Percentiles rank a stretch among this genome's conserved stretches.
Conservation (phyloP, 352 stramenopile species). For the Globisporangium spinosum region DNA sequence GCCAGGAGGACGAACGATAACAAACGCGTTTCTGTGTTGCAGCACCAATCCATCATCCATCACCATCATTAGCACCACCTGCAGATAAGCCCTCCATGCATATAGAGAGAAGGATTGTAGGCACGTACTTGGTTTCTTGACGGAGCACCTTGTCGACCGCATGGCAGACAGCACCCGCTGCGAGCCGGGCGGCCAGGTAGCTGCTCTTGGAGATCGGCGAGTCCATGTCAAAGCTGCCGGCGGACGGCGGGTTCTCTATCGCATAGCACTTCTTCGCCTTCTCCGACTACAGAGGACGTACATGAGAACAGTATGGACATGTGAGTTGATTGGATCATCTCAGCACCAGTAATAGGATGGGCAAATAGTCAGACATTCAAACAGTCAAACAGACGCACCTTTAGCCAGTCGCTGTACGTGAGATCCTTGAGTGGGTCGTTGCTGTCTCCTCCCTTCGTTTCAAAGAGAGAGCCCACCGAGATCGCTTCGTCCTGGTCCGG, state of each 20-base stretch:
- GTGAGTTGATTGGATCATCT: background rate
- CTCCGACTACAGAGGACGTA: conserved; percentile 26
- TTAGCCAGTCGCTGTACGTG: conserved; percentile 40
- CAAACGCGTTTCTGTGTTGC: conserved; percentile 48
- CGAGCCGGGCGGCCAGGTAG: conserved; percentile 48
- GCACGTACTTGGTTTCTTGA: conserved; percentile 46
- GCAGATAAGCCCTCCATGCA: background rate
- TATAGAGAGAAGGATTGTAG: background rate
- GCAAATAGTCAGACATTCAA: background rate
- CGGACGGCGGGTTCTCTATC: conserved; percentile 41
- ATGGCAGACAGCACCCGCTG: conserved; percentile 55
- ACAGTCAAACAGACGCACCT: conserved; percentile 24
- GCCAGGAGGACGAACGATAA: conserved; percentile 50
- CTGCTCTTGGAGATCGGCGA: conserved; percentile 60
- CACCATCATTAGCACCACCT: background rate
- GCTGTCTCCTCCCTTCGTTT: conserved; percentile 13
- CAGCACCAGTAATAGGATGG: background rate
- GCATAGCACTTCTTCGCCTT: conserved; percentile 45
- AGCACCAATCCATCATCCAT: background rate
- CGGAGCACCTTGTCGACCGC: conserved; percentile 62
- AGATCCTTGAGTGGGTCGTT: conserved; percentile 25
- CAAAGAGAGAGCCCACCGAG: conserved; percentile 38
- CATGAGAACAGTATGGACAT: background rate
- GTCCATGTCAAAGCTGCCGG: conserved; percentile 57
- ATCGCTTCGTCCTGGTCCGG: conserved; percentile 45